phyloP scores from a whole-genome alignment of 768 basidiomycete genomes.

The Auriscalpium orientale region DNA sequence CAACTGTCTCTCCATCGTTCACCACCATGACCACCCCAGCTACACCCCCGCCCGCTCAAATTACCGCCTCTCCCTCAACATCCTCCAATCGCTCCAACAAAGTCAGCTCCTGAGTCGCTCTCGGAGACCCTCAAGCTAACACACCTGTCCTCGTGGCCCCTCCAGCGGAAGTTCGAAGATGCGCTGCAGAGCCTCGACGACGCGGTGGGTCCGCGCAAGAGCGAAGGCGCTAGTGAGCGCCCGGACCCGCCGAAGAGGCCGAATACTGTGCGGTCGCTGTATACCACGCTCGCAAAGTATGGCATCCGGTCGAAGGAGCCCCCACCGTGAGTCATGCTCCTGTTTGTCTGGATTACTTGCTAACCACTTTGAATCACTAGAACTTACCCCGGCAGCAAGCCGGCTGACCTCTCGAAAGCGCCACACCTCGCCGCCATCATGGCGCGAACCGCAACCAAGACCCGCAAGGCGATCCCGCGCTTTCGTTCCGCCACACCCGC shows the following conservation, averaged over 20 bases:
- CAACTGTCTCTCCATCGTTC: neutral
- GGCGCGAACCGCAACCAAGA: constrained; percentile 52
- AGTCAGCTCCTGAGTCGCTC: neutral
- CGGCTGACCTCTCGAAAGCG: constrained; percentile 38
- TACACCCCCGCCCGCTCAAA: neutral
- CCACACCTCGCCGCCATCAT: constrained; percentile 70
- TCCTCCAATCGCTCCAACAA: constrained; percentile 1
- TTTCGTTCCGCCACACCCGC: constrained; percentile 26
- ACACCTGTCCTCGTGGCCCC: neutral
- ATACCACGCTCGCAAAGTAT: constrained; percentile 75
- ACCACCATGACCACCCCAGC: neutral
- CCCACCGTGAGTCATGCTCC: constrained; percentile 22
- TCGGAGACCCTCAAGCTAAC: neutral
- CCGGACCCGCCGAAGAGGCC: constrained; percentile 48
- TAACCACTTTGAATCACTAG: constrained; percentile 3
- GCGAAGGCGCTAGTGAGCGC: constrained; percentile 19
- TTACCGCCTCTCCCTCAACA: neutral
- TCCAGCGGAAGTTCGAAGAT: constrained; percentile 74
- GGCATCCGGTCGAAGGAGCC: constrained; percentile 51
- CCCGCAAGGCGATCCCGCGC: constrained; percentile 43
- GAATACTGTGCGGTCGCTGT: constrained; percentile 50
- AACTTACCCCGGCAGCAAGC: constrained; percentile 17
- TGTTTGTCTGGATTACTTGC: neutral
- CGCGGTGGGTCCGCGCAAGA: constrained; percentile 37
- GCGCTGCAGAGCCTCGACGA: constrained; percentile 66